A percentile compares a stretch with the other conserved stretches of the same genome.
Evolutionary conservation across 345 rosid genomes (phyloP).

Genomic region (Corymbia maculata): DNA sequence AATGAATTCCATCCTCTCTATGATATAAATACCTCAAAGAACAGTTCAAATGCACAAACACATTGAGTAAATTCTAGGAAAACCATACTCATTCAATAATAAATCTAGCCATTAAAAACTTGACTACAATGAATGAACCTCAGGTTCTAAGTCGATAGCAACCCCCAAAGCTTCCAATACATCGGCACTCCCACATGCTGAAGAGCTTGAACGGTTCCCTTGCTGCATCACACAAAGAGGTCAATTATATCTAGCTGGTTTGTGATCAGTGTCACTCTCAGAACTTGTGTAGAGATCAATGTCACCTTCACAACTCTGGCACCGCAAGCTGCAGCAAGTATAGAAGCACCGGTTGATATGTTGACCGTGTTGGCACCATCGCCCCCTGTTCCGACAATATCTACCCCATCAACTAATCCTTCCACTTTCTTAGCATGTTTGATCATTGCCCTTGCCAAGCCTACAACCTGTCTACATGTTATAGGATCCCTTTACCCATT

Average conservation of each 20-base stretch:
- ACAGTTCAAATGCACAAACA: neutral
- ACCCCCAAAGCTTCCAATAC: conserved; percentile 82
- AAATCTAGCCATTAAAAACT: neutral
- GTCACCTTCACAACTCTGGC: conserved; percentile 92
- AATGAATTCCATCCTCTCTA: neutral
- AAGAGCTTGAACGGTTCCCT: conserved; percentile 95
- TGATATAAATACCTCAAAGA: neutral
- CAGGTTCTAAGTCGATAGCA: conserved; percentile 65
- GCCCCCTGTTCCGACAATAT: conserved; percentile 93
- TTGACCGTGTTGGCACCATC: conserved; percentile 96
- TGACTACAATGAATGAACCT: conserved; percentile 24
- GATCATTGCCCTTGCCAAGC: conserved; percentile 82
- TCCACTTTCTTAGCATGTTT: conserved; percentile 72
- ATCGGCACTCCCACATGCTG: conserved; percentile 99
- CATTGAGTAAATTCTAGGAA: neutral
- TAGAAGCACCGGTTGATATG: conserved; percentile 89
- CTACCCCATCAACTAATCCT: conserved; percentile 65
- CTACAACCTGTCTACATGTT: conserved; percentile 39
- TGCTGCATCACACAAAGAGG: conserved; percentile 37
- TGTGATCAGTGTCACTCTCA: neutral
- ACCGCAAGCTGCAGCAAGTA: conserved; percentile 93
- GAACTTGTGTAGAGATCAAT: neutral
- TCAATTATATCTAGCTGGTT: neutral
- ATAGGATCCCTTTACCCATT: neutral
- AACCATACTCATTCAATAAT: neutral